Conservation (phyloP, 2,329 filamentous ascomycete species). For the Alternaria metachromatica region DNA sequence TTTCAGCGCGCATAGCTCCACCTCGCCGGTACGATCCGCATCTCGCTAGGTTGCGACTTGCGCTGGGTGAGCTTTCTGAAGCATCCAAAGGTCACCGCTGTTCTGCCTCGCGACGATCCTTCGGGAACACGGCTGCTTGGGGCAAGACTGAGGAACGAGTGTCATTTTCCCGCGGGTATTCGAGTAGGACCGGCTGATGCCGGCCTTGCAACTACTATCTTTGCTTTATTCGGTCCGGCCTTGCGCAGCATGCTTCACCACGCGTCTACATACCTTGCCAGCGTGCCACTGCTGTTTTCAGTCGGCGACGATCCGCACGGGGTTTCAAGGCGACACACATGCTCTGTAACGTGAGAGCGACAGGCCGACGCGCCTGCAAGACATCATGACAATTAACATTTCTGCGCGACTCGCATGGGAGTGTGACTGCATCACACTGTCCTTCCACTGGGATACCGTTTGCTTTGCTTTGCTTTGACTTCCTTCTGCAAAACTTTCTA, state of each 20-base stretch:
- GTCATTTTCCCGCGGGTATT: background rate
- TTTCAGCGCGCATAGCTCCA: conserved; percentile 16
- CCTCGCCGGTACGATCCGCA: conserved; percentile 19
- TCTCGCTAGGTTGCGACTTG: conserved; percentile 14
- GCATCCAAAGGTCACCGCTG: conserved; percentile 24
- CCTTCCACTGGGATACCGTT: background rate
- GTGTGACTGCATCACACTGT: background rate
- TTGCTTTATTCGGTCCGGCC: conserved; percentile 11
- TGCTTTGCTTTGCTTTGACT: background rate
- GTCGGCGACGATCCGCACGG: conserved; percentile 9
- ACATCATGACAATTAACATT: background rate
- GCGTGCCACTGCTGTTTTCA: conserved; percentile 2
- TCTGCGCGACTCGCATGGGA: background rate
- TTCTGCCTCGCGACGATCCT: conserved; percentile 29
- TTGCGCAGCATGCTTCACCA: conserved; percentile 4
- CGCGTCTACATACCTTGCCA: conserved; percentile 1
- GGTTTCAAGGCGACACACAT: conserved; percentile 2
- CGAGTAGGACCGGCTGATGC: conserved; percentile 2
- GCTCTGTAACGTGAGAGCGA: background rate
- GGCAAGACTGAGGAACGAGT: conserved; percentile 1
- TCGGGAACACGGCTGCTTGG: conserved; percentile 14
- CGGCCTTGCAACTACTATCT: conserved; percentile 3
- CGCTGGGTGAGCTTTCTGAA: background rate
- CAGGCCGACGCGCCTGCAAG: background rate
- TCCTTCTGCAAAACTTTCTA: background rate